Percentiles rank a stretch among this genome's conserved stretches.
Conservation (phyloP, 306 rosid genomes). For the Astragalus membranaceus region DNA sequence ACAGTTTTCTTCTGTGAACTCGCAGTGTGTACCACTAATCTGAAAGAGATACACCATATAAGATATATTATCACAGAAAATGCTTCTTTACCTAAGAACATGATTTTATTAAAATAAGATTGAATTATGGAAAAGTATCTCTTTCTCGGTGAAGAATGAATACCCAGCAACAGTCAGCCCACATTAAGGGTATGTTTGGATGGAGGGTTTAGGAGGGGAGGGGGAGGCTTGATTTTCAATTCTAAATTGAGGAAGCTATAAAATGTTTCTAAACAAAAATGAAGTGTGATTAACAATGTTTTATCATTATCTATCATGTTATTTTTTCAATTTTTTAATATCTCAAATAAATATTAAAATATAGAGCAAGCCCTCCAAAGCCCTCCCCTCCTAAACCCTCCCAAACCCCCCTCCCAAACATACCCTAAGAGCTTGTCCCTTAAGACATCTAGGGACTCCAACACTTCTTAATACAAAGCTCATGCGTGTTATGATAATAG, state of each 20-base stretch:
- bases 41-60: conserved; percentile 24
- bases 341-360: too few species aligned
- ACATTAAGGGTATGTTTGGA: too few species aligned
- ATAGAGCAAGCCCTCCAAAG: too few species aligned
- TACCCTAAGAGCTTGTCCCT: not conserved
- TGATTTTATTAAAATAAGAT: not conserved
- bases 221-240: too few species aligned
- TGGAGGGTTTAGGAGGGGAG: too few species aligned
- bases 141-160: conserved; percentile 6
- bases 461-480: conserved; percentile 6
- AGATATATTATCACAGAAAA: conserved; percentile 23
- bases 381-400: too few species aligned
- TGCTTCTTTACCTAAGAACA: not conserved
- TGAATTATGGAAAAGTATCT: conserved; percentile 2
- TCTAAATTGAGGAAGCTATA: too few species aligned
- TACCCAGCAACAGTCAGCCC: not conserved
- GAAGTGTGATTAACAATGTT: too few species aligned
- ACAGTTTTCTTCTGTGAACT: conserved; percentile 26
- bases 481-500: not conserved
- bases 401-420: too few species aligned
- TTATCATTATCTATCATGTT: too few species aligned
- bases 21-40: conserved; percentile 35
- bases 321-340: too few species aligned
- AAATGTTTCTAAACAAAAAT: too few species aligned
- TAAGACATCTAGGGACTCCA: conserved; percentile 8